Base-by-base conservation (phyloP, 2,329 filamentous ascomycete genomes). In the Paraphoma sp. region DNA sequence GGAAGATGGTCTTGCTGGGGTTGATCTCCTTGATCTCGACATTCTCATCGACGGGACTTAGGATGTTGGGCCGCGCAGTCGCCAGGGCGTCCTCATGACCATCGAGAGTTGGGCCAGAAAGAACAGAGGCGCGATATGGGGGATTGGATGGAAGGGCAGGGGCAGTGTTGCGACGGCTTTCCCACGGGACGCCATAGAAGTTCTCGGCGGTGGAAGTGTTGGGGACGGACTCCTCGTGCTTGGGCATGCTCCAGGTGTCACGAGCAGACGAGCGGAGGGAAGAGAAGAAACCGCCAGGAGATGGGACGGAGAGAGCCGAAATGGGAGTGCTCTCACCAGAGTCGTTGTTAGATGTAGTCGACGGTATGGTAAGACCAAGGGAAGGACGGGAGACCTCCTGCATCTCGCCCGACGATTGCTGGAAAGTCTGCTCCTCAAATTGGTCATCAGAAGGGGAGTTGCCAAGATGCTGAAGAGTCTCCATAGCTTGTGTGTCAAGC, bases 141-240 rank as follows among this genome's bases (percentile, higher is more conserved):
- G 64, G 51, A 38, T 60, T 44, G 53, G 65, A 60, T 23, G 60
- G 40, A 12, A 61, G 59, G 18, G 59, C 57, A 10, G 60, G 62
- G 29, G 65, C 63, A 29, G 65, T 70, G 38, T 70, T 70, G 46
- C 67, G 68, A 51, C 67, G 64, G 49, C 48, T 81, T 74, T 67
- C 62, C 89, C 93, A 97, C 3, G 93, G 93, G 29, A 89, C 84
- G 60, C 89, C 88, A 79, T 98, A 98, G 70, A 97, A 98, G 60
- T 90, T 87, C 73, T 97, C 92, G 9, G 94, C 94, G n/a, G 90
- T 93, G 30, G 92, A 92, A 1, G 94, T 97, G 0, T 92, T 94
- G 1, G 93, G 93, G 0, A 87, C 87, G 3, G 74, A 73, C 10
- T 78, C 76, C 12, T 73, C 69, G 28, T 60, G 63, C 48, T 69